These are phyloP conservation scores for Fusarium beomiforme DNA, from an alignment of 2,329 filamentous ascomycete genomes.

Conservation along the genomic window DNA sequence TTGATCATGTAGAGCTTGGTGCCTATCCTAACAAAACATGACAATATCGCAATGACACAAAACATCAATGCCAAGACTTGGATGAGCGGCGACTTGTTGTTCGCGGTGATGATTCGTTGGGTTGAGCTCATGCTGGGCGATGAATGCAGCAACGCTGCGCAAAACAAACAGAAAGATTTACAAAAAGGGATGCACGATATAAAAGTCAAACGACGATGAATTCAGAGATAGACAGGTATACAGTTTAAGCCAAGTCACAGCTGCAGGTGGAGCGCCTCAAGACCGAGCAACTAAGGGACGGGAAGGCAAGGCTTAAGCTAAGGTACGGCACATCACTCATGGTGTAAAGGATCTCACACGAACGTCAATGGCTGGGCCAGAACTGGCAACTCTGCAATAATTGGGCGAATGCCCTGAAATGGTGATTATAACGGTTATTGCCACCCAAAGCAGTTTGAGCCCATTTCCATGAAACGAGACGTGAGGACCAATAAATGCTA, in stretches of 20 bases:
- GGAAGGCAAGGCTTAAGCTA: not conserved
- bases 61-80: conserved; percentile 46
- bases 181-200: not conserved
- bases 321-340: not conserved
- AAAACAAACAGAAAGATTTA: not conserved
- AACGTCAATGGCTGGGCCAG: not conserved
- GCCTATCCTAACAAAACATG: conserved; percentile 39
- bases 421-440: conserved; percentile 9
- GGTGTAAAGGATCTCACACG: conserved; percentile 3
- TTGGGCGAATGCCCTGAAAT: not conserved
- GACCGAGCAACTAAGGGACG: not conserved
- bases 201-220: not conserved
- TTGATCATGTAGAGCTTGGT: conserved; percentile 47
- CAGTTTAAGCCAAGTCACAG: not conserved
- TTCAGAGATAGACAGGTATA: not conserved
- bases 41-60: conserved; percentile 41
- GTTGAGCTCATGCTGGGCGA: conserved; percentile 28
- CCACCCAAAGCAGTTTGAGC: conserved; percentile 8
- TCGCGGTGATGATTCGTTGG: conserved; percentile 43
- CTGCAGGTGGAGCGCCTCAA: conserved; percentile 1
- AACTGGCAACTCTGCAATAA: not conserved
- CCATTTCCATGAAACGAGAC: not conserved
- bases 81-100: conserved; percentile 45
- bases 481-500: not conserved
- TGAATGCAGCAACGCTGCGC: conserved; percentile 2